Evolutionary conservation across 805 yeast genomes (phyloP).

Genomic region (Lipomyces anomalus): DNA sequence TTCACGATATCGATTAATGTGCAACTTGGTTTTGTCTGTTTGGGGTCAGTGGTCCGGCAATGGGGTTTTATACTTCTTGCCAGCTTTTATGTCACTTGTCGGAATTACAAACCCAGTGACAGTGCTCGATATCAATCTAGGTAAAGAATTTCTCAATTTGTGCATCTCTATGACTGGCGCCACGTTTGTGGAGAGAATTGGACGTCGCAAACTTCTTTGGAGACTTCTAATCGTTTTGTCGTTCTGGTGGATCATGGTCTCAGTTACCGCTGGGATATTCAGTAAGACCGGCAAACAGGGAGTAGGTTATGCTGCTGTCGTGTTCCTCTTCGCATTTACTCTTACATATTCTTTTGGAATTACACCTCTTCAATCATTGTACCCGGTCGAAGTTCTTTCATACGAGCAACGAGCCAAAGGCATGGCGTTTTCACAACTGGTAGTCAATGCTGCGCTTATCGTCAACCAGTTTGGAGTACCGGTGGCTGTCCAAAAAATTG

Average conservation of each 20-base stretch:
- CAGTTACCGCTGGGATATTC: too few relatives aligned
- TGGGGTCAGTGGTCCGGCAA: conserved; percentile 49
- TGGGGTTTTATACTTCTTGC: conserved; percentile 47
- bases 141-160: conserved; percentile 45
- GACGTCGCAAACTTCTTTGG: conserved; percentile 20
- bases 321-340: conserved; percentile 14
- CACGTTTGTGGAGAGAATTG: conserved; percentile 30
- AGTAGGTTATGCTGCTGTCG: conserved; percentile 14
- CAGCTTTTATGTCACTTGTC: conserved; percentile 46
- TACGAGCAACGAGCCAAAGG: conserved; percentile 40
- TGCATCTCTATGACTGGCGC: conserved; percentile 32
- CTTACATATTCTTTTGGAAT: conserved; percentile 18
- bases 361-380: conserved; percentile 16
- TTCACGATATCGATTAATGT: too few relatives aligned
- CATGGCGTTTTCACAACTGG: conserved; percentile 31
- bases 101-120: conserved; percentile 43
- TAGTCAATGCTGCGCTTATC: conserved; percentile 23
- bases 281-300: too few relatives aligned
- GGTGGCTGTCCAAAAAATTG: conserved; percentile 39
- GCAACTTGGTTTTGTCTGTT: too few relatives aligned
- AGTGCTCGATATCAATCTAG: conserved; percentile 48
- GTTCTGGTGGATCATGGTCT: conserved; percentile 33
- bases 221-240: conserved; percentile 32
- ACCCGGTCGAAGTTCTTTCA: conserved; percentile 27
- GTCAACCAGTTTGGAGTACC: conserved; percentile 37